Evolutionary conservation across 139 green algal species (phyloP), one percentile per base, ranked within the genome.

Genomic region (Axilococcus clingmanii): DNA sequence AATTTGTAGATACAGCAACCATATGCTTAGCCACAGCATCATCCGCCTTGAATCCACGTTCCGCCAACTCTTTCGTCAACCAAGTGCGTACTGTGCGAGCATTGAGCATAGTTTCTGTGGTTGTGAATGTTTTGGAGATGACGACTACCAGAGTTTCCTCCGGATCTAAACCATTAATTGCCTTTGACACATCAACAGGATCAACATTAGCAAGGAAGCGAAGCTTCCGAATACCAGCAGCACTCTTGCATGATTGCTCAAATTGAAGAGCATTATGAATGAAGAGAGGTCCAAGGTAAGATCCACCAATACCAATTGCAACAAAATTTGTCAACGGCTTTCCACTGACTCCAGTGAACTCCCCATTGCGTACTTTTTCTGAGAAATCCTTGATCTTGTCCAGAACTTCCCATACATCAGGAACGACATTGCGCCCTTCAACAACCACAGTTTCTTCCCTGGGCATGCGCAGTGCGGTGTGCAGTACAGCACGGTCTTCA

Each of bases 41-140:
- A 30, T 71, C 33, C 28, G 24, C 20, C n/a, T 57, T 57, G 31
- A 27, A 48, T 24, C 49, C 49, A 3, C 14, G 49, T n/a, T 44
- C 15, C 16, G 83, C 85, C 27, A 96, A 77, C 40, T 85, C 74
- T 8, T 69, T 55, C 2, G 66, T 83, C 40, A 96, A 73, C 88
- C 88, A 96, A 17, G 77, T 77, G 42, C 61, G 57, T 55, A 96
- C 85, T 28, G 91, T 97, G 58, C 93, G 76, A 6, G 93, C 93
- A 61, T 99, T 99, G 20, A 99, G 78, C 92, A 99, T 99, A 30
- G 92, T 99, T 76, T 99, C 89, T 5, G 89, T 93, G 14, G 92
- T 99, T 61, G 92, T 99, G 82, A 99, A 97, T 20, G 92, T 97
- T 81, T 99, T 99, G 62, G 82, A 94, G 24, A 99, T 81, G 2